A percentile compares a stretch with the other conserved stretches of the same genome.
Conservation (phyloP, 2,329 filamentous ascomycete species). For the Colletotrichum sojae region DNA sequence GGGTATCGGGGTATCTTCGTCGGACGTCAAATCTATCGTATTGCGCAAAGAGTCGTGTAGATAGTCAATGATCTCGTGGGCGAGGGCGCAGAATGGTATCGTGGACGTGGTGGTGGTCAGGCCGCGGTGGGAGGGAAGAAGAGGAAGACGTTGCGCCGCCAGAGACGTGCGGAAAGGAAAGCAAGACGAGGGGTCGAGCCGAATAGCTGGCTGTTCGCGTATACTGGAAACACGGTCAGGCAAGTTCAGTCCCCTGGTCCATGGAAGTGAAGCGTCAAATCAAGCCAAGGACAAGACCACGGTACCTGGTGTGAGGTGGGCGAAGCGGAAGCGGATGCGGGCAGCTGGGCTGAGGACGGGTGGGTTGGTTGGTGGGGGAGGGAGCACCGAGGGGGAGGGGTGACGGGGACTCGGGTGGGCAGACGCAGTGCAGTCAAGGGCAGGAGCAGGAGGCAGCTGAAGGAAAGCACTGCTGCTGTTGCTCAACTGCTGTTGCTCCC, state of each 20-base stretch:
- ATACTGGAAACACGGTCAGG: constrained; percentile 7
- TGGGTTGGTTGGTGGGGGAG: constrained; percentile 8
- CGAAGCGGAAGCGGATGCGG: background rate
- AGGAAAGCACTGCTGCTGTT: too few relatives aligned
- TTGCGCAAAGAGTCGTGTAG: background rate
- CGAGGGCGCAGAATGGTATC: background rate
- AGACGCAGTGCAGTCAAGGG: background rate
- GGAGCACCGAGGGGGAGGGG: background rate
- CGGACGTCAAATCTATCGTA: background rate
- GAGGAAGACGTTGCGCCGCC: background rate
- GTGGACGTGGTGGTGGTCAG: background rate
- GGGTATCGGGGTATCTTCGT: constrained; percentile 7
- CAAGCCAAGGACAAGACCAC: background rate
- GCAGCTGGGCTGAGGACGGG: background rate
- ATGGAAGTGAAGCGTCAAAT: constrained; percentile 31
- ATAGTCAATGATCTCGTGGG: background rate
- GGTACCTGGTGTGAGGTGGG: background rate
- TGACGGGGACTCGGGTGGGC: constrained; percentile 3
- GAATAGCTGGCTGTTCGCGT: constrained; percentile 1
- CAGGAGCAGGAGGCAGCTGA: background rate
- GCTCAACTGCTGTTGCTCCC: background rate
- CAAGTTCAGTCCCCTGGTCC: constrained; percentile 21
- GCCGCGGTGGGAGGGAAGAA: background rate
- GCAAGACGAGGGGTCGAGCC: too few relatives aligned
- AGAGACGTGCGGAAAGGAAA: background rate